These are phyloP conservation scores for Tolypocladium ophioglossoides DNA, from an alignment of 2,329 filamentous ascomycete species.

Conservation along the genomic window DNA sequence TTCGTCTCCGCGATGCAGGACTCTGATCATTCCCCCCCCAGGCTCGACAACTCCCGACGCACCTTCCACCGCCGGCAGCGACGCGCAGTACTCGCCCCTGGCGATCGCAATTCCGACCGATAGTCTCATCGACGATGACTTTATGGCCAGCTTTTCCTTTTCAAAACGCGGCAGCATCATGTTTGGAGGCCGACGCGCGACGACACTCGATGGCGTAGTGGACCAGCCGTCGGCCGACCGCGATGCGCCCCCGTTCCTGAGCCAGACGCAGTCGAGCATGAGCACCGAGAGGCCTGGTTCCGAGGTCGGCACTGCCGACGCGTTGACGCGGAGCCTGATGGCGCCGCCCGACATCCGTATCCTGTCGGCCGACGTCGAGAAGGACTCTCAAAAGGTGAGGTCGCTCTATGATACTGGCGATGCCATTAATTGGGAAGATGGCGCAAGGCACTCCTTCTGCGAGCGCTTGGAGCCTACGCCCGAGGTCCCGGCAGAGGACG, in stretches of 20 bases:
- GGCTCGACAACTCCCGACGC: constrained; percentile 7
- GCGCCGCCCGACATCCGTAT: constrained; percentile 38
- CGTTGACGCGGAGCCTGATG: constrained; percentile 1
- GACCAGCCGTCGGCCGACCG: not conserved
- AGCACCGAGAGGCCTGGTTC: not conserved
- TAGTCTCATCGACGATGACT: constrained; percentile 46
- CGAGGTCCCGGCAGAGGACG: constrained; percentile 41
- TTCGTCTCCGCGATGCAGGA: not conserved
- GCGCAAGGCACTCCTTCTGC: constrained; percentile 34
- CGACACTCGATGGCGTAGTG: constrained; percentile 9
- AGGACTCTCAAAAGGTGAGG: constrained; percentile 58
- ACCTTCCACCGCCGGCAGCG: constrained; percentile 14
- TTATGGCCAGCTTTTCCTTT: constrained; percentile 45
- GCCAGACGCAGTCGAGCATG: constrained; percentile 1
- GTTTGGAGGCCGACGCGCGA: constrained; percentile 36
- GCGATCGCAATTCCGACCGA: constrained; percentile 46
- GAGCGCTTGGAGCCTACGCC: constrained; percentile 37
- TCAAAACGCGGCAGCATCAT: constrained; percentile 55
- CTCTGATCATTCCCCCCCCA: constrained; percentile 8
- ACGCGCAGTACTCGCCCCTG: constrained; percentile 37
- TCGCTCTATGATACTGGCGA: constrained; percentile 52
- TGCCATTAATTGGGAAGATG: constrained; percentile 41
- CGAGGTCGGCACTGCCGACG: constrained; percentile 1
- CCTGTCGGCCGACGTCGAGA: constrained; percentile 44
- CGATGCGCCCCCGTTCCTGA: constrained; percentile 2